Conservation (phyloP, 768 basidiomycete genomes). For the Pholiota conissans region DNA sequence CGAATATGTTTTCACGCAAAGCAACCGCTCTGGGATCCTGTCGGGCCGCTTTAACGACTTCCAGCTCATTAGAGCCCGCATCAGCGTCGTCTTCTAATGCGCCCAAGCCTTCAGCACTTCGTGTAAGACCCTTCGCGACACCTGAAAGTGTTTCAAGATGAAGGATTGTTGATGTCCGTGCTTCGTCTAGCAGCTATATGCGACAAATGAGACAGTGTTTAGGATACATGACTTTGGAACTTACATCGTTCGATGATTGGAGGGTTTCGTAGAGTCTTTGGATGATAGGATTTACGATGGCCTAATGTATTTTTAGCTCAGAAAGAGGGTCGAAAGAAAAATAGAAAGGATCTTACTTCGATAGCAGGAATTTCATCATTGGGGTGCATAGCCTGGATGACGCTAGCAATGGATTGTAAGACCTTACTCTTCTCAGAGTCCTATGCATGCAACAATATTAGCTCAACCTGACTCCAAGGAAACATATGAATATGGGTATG, state of each 20-base stretch:
- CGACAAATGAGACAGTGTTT: background rate
- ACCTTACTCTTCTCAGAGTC: slow-evolving; percentile 90
- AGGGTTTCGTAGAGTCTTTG: slow-evolving; percentile 66
- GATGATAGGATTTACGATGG: slow-evolving; percentile 75
- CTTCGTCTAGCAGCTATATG: slow-evolving; percentile 68
- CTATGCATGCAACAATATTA: slow-evolving; percentile 30
- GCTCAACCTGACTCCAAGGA: background rate
- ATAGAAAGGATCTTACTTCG: slow-evolving; percentile 43
- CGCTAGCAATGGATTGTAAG: slow-evolving; percentile 88
- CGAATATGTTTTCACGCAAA: slow-evolving; percentile 67
- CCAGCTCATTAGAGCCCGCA: slow-evolving; percentile 52
- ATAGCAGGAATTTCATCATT: slow-evolving; percentile 77
- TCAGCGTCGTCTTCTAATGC: slow-evolving; percentile 56
- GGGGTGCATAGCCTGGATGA: slow-evolving; percentile 87
- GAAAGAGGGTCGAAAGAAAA: background rate
- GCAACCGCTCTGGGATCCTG: slow-evolving; percentile 62
- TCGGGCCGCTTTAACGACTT: slow-evolving; percentile 58
- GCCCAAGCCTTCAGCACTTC: slow-evolving; percentile 65
- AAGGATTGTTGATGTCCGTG: slow-evolving; percentile 61
- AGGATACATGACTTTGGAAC: slow-evolving; percentile 15
- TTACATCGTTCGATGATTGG: slow-evolving; percentile 52
- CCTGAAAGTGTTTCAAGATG: slow-evolving; percentile 83
- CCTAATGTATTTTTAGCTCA: slow-evolving; percentile 34
- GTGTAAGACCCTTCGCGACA: slow-evolving; percentile 84
- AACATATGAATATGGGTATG: background rate